phyloP scores from a whole-genome alignment of 2,329 filamentous ascomycete species.

The Diplodia corticola region DNA sequence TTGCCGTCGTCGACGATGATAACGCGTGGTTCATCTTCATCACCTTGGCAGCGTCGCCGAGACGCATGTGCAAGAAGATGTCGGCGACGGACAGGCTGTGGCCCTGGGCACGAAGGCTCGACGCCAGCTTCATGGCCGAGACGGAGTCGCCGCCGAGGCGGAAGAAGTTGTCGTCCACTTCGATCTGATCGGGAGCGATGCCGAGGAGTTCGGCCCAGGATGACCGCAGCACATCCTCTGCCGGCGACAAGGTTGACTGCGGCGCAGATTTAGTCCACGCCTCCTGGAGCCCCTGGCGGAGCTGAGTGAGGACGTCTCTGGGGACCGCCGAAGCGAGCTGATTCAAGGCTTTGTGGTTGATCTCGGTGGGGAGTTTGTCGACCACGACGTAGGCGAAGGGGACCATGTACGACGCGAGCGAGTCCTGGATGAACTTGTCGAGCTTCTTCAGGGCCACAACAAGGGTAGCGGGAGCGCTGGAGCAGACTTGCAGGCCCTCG shows the following conservation, averaged over 20 bases:
- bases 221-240: constrained; percentile 31
- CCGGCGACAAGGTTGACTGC: constrained; percentile 24
- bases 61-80: constrained; percentile 45
- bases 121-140: constrained; percentile 47
- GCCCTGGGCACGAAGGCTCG: constrained; percentile 39
- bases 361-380: constrained; percentile 30
- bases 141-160: constrained; percentile 51
- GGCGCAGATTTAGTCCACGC: constrained; percentile 13
- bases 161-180: constrained; percentile 46
- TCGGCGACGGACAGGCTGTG: constrained; percentile 45
- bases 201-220: constrained; percentile 33
- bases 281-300: constrained; percentile 27
- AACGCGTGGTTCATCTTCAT: constrained; percentile 44
- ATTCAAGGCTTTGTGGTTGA: not conserved
- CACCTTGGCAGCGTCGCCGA: constrained; percentile 55
- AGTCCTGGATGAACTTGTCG: constrained; percentile 22
- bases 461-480: not conserved
- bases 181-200: constrained; percentile 38
- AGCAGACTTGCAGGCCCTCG: not conserved
- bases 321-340: not conserved
- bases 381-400: constrained; percentile 43
- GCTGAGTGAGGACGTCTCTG: constrained; percentile 27
- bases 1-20: constrained; percentile 24
- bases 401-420: constrained; percentile 41
- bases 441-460: not conserved